Conservation (phyloP, 1,139 yeast species). For the Diutina rugosa region DNA sequence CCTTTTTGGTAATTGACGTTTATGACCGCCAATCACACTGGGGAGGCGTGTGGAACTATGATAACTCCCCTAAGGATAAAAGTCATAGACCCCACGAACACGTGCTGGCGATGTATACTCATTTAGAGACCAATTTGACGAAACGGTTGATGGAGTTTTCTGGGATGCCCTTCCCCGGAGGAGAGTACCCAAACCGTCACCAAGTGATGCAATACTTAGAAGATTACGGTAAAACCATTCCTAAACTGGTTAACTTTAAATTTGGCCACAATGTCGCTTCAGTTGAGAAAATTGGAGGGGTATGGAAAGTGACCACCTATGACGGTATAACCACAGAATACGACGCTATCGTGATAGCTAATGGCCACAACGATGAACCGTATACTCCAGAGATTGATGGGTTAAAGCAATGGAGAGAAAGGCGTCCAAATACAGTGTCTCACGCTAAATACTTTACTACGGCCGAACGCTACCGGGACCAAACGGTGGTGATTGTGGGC, state of each 20-base stretch:
- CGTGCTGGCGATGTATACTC: slow-evolving; percentile 33
- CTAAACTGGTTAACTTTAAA: slow-evolving; percentile 12
- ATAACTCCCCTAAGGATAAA: slow-evolving; percentile 13
- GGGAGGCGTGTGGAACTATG: slow-evolving; percentile 41
- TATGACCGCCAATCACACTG: slow-evolving; percentile 27
- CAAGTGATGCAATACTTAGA: slow-evolving; percentile 26
- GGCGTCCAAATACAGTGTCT: slow-evolving; percentile 31
- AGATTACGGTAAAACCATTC: slow-evolving; percentile 19
- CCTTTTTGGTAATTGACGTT: slow-evolving; percentile 20
- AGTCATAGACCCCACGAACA: slow-evolving; percentile 12
- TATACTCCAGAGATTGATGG: slow-evolving; percentile 43
- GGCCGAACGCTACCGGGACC: slow-evolving; percentile 23
- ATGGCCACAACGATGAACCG: slow-evolving; percentile 48
- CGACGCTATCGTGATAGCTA: slow-evolving; percentile 44
- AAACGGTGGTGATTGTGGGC: slow-evolving; percentile 34
- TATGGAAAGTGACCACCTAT: slow-evolving; percentile 10
- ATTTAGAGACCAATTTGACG: slow-evolving; percentile 34
- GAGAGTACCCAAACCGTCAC: slow-evolving; percentile 21
- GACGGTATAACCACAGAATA: slow-evolving; percentile 12
- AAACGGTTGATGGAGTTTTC: slow-evolving; percentile 30
- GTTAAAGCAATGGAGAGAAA: slow-evolving; percentile 30
- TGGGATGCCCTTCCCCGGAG: slow-evolving; percentile 20
- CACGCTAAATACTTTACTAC: slow-evolving; percentile 52
- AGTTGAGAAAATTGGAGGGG: slow-evolving; percentile 7
- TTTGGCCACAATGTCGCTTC: slow-evolving; percentile 13